These are phyloP conservation scores for Lachnellula cervina DNA, from an alignment of 2,329 filamentous ascomycete species.

Conservation along the genomic window DNA sequence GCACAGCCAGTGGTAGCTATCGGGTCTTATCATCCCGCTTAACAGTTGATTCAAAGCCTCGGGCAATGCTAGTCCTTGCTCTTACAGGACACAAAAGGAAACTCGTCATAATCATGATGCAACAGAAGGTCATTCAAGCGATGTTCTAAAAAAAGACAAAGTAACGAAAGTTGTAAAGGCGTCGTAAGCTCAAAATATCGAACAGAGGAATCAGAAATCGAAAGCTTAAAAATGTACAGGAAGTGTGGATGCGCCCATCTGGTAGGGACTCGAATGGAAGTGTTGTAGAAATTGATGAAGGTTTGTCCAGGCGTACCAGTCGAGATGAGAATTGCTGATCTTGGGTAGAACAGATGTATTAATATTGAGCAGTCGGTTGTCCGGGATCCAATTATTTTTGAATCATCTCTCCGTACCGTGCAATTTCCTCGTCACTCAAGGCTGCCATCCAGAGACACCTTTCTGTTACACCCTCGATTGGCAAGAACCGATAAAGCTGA, in stretches of 20 bases:
- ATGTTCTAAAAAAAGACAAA: neutral
- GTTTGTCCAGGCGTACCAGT: neutral
- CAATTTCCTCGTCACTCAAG: conserved; percentile 69
- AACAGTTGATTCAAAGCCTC: neutral
- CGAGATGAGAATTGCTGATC: neutral
- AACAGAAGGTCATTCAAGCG: neutral
- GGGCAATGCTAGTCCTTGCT: neutral
- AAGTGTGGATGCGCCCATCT: neutral
- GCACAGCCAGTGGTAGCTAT: conserved; percentile 2
- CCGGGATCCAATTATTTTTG: conserved; percentile 20
- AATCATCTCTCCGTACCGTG: conserved; percentile 35
- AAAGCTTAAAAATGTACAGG: neutral
- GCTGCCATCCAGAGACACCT: conserved; percentile 83
- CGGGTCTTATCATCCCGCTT: neutral
- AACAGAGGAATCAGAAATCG: neutral
- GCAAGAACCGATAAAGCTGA: conserved; percentile 66
- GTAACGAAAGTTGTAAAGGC: neutral
- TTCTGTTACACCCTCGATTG: conserved; percentile 72
- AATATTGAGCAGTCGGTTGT: neutral
- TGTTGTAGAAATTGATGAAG: neutral
- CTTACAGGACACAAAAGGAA: neutral
- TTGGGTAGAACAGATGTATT: neutral
- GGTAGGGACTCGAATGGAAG: neutral
- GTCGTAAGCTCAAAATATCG: neutral
- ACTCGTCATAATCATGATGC: neutral